Base-by-base conservation (phyloP, 148 eudicot genomes). In the Rhododendron vialii region DNA sequence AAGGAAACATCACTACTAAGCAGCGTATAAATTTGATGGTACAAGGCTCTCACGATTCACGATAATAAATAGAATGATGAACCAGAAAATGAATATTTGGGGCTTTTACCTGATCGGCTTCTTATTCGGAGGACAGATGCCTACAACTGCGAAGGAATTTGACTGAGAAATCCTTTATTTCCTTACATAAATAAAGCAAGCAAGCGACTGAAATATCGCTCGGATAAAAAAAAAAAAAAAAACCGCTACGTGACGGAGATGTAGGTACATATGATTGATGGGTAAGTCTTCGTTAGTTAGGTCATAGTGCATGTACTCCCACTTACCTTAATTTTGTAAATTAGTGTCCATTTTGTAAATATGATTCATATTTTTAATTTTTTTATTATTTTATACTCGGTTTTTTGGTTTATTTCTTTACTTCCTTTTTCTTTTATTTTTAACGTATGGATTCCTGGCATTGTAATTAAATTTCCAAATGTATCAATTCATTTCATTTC, bases 1-100 rank as follows among this genome's bases (percentile, higher is more conserved):
- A 94, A 93, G 96, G 93, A 86, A 98, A 97, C 67, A 92, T 69
- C 88, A 93, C 95, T 88, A 92, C 92, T 87, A 90, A 92, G 91
- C 89, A 92, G 84, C n/a, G n/a, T n/a, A 86, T 93, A 87, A 84
- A 92, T 89, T 88, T 95, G 94, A 90, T 93, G 91, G 91, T 94
- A 91, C 97, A 89, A 89, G 93, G 94, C 90, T 80, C 95, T 89
- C 97, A 87, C 80, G 93, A 92, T 92, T 95, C 94, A 87, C 92
- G 98, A 95, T 94, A 91, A 71, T 90, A 84, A 81, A 82, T 74
- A 71, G 85, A 90, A 89, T 13, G 17, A 86, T 85, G 92, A 89
- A 88, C 87, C 87, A 73, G 88, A 91, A 83, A 75, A 79, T 82
- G 86, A 83, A 85, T 90, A 83, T 63, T 59, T 26, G 74, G 88